phyloP scores from a whole-genome alignment of 1,139 yeast species.

The Taphrina betulina region DNA sequence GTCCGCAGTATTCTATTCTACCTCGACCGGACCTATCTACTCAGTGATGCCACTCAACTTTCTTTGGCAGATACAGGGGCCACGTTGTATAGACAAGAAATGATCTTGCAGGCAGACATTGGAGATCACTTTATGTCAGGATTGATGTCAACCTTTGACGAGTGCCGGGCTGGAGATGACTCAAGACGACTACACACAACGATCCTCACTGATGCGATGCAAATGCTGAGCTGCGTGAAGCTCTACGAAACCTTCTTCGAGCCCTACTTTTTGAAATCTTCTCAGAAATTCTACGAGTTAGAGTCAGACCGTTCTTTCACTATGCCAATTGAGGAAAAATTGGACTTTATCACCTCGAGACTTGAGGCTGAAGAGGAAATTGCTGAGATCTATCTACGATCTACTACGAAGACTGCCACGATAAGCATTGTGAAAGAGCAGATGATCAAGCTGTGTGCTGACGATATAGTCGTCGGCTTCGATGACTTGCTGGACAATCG shows the following conservation, averaged over 20 bases:
- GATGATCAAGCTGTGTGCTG: slow-evolving; percentile 15
- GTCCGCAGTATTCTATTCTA: slow-evolving; percentile 44
- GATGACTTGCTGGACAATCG: slow-evolving; percentile 32
- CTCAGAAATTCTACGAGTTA: neutral
- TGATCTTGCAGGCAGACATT: slow-evolving; percentile 3
- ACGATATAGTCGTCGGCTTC: slow-evolving; percentile 33
- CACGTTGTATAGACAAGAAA: slow-evolving; percentile 36
- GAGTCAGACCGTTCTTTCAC: neutral
- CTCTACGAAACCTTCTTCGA: slow-evolving; percentile 25
- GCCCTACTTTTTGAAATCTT: slow-evolving; percentile 7
- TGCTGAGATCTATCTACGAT: slow-evolving; percentile 18
- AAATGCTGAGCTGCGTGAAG: slow-evolving; percentile 4
- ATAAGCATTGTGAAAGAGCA: slow-evolving; percentile 31
- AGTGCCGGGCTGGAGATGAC: neutral
- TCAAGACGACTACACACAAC: neutral
- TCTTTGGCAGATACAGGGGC: slow-evolving; percentile 41
- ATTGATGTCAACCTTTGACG: slow-evolving; percentile 4
- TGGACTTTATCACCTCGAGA: neutral
- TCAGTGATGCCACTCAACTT: slow-evolving; percentile 41
- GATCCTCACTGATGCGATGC: slow-evolving; percentile 10
- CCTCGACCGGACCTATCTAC: slow-evolving; percentile 46
- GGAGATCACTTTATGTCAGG: neutral
- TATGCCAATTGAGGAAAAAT: neutral
- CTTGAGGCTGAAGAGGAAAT: neutral
- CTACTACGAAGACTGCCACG: slow-evolving; percentile 31